Evolutionary conservation across 2,329 filamentous ascomycete species (phyloP).

Genomic region (Aquanectria penicillioides): DNA sequence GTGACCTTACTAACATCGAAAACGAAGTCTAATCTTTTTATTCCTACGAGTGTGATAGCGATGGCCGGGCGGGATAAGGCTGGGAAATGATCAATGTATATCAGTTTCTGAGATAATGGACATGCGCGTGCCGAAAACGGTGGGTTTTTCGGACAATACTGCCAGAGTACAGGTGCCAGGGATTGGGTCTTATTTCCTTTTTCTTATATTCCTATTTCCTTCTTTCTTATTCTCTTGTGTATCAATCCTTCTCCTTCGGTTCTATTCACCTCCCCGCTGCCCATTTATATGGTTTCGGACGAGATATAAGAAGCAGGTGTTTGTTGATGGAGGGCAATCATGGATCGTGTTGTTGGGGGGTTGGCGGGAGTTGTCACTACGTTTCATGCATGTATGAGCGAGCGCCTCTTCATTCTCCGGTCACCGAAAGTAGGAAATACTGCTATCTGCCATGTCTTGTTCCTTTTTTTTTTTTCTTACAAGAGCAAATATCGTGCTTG

Average conservation of each 20-base stretch:
- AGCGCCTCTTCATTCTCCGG: slow-evolving; percentile 17
- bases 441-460: not conserved
- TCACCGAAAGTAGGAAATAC: slow-evolving; percentile 10
- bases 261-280: not conserved
- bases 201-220: slow-evolving; percentile 1
- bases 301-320: not conserved
- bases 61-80: slow-evolving; percentile 4
- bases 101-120: slow-evolving; percentile 26
- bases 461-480: not conserved
- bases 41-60: not conserved
- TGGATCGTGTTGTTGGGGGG: not conserved
- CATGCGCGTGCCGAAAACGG: slow-evolving; percentile 20
- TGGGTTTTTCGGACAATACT: slow-evolving; percentile 18
- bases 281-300: slow-evolving; percentile 10
- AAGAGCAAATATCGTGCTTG: too few relatives aligned
- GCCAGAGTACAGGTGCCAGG: slow-evolving; percentile 4
- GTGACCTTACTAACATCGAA: slow-evolving; percentile 14
- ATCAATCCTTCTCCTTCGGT: not conserved
- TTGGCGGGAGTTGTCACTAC: not conserved
- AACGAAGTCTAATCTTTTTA: slow-evolving; percentile 16
- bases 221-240: slow-evolving; percentile 12
- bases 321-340: slow-evolving; percentile 11
- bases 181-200: not conserved
- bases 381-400: slow-evolving; percentile 21
- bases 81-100: slow-evolving; percentile 36